A percentile compares a stretch with the other conserved stretches of the same genome.
phyloP scores from a whole-genome alignment of 2,329 filamentous ascomycete species.

The Stachybotrys elegans region DNA sequence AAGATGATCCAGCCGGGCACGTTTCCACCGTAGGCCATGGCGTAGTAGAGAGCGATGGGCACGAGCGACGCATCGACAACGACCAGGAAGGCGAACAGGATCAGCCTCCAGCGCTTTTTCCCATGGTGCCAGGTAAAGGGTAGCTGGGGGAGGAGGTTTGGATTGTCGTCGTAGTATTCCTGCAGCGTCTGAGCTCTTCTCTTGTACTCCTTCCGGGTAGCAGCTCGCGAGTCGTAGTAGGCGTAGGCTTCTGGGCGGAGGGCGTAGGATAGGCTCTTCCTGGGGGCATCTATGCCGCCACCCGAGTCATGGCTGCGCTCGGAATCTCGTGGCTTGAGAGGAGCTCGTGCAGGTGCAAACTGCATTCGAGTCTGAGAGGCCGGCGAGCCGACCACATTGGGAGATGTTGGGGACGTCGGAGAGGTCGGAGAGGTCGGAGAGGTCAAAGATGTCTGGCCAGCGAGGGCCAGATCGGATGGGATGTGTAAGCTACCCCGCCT shows the following conservation, averaged over 20 bases:
- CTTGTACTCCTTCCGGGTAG: conserved; percentile 26
- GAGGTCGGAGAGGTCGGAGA: conserved; percentile 8
- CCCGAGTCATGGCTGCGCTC: too few relatives aligned
- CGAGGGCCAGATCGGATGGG: conserved; percentile 14
- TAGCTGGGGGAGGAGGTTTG: conserved; percentile 31
- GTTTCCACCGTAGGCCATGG: conserved; percentile 35
- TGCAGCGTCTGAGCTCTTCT: conserved; percentile 29
- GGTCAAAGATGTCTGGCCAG: not conserved
- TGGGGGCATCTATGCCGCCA: conserved; percentile 17
- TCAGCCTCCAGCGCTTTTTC: conserved; percentile 35
- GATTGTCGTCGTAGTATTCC: conserved; percentile 35
- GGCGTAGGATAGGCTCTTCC: conserved; percentile 29
- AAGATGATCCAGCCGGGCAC: conserved; percentile 40
- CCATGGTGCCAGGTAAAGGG: conserved; percentile 37
- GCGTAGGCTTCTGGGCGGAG: conserved; percentile 26
- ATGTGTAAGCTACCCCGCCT: conserved; percentile 19
- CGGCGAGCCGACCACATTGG: conserved; percentile 3
- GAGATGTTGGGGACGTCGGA: conserved; percentile 11
- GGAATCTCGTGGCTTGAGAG: too few relatives aligned
- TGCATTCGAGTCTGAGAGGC: not conserved
- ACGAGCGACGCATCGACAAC: conserved; percentile 38
- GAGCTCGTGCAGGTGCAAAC: too few relatives aligned
- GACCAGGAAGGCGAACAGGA: conserved; percentile 41
- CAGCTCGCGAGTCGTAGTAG: conserved; percentile 36
- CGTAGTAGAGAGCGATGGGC: conserved; percentile 49